These are phyloP conservation scores for Blepharisma undulans DNA, from an alignment of 169 alveolate genomes.

Conservation along the genomic window DNA sequence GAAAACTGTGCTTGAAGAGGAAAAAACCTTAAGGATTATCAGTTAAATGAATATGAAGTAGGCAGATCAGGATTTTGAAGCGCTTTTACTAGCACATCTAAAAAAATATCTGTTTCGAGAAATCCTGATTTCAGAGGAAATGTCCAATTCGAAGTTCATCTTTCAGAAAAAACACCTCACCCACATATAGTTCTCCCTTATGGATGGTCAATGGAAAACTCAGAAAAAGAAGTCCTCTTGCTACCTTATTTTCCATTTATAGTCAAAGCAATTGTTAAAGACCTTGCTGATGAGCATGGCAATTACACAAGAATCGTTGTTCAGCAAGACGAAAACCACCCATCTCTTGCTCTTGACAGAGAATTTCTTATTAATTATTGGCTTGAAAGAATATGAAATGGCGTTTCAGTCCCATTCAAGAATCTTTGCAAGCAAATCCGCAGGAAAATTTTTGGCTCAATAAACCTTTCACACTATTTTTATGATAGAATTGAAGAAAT, in stretches of 20 bases:
- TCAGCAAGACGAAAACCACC: background rate
- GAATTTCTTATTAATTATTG: background rate
- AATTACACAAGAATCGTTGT: background rate
- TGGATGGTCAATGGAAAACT: background rate
- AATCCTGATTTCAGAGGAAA: background rate
- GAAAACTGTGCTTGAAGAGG: background rate
- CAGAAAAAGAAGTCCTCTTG: background rate
- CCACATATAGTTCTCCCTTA: background rate
- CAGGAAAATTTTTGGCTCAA: background rate
- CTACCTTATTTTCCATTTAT: background rate
- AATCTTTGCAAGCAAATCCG: background rate
- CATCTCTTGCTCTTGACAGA: background rate
- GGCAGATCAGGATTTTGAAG: background rate
- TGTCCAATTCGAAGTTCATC: background rate
- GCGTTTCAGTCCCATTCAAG: background rate
- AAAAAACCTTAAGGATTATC: background rate
- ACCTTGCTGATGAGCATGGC: background rate
- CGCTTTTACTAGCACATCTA: background rate
- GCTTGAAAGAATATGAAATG: background rate
- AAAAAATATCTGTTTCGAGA: background rate
- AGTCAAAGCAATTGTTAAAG: background rate
- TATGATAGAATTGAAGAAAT: background rate
- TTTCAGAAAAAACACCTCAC: background rate
- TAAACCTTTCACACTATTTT: background rate
- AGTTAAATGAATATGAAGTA: background rate